phyloP scores from a whole-genome alignment of 441 rosid species.

The Cnidoscolus chayamansa region DNA sequence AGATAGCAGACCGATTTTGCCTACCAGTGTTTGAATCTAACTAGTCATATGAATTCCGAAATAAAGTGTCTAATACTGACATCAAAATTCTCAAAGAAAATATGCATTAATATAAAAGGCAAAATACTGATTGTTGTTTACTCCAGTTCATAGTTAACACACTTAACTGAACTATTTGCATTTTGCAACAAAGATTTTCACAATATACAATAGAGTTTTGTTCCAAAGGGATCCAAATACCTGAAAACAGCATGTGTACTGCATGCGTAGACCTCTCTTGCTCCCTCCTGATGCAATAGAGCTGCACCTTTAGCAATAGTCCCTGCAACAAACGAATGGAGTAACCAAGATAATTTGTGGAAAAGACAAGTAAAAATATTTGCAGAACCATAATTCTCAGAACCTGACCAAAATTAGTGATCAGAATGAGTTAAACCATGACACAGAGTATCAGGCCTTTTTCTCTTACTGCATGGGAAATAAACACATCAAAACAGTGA shows the following conservation, averaged over 20 bases:
- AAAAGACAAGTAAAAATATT: neutral
- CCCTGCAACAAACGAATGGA: slow-evolving; percentile 38
- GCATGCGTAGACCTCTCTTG: slow-evolving; percentile 94
- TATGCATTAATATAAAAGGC: neutral
- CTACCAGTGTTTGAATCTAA: neutral
- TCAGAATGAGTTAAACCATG: neutral
- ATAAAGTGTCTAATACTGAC: neutral
- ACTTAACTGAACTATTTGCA: slow-evolving; percentile 11
- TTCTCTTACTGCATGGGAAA: neutral
- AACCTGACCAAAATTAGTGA: neutral
- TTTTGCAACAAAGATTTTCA: slow-evolving; percentile 12
- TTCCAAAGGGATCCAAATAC: slow-evolving; percentile 34
- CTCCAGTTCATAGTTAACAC: neutral
- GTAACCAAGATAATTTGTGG: too few relatives aligned
- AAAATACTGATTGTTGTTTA: neutral
- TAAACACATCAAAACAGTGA: neutral
- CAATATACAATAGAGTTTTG: slow-evolving; percentile 5
- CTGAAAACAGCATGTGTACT: slow-evolving; percentile 95
- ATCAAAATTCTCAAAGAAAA: slow-evolving; percentile 8
- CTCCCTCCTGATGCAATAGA: slow-evolving; percentile 91
- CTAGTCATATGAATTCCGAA: neutral
- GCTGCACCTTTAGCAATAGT: slow-evolving; percentile 94
- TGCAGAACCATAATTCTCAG: neutral
- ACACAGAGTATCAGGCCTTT: neutral
- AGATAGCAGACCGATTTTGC: neutral